Base-by-base conservation (phyloP, 2,329 filamentous ascomycete genomes). In the Apiospora koreana region DNA sequence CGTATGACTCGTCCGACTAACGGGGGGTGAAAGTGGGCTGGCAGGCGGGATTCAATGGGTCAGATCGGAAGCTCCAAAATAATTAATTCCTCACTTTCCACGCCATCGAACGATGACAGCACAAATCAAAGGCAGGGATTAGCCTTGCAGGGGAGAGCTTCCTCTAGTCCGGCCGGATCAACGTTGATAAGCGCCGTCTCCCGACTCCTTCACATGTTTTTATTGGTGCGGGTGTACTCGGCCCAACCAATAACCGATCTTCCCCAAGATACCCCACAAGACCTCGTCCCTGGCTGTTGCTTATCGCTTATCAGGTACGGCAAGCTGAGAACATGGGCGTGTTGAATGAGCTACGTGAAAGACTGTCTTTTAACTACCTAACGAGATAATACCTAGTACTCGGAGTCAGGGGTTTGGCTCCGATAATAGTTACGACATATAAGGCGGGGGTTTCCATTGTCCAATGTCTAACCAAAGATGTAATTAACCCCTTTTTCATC, bases 1-100 rank as follows among this genome's bases (percentile, higher is more conserved):
- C 54, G 54, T 62, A 62, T 62, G 54, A 62, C 54, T 62, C 14
- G 54, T n/a, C 54, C 54, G 54, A 62, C 54, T 12, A 62, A 38
- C 50, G 50, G 31, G 48, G 48, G 28, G 54, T 38, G 54, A 31
- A 54, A 54, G 48, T 23, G 48, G 48, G 25, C 48, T n/a, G n/a
- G n/a, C n/a, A n/a, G n/a, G n/a, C n/a, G n/a, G 28, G 14, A 23
- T 18, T 28, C 50, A 58, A 58, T 58, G 50, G 50, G 50, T 25
- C 28, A 58, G 54, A 62, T 38, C 28, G 54, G 54, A 62, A 62
- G 54, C 54, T 62, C 54, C 54, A 62, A 28, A 62, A 62, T 62
- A 62, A 62, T 62, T 35, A 38, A 35, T 38, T 62, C 54, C 28
- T 38, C 31, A 62, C 31, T 14, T n/a, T 18, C 28, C 21, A 5